phyloP scores from a whole-genome alignment of 768 basidiomycete species.

The Suillus weaverae region DNA sequence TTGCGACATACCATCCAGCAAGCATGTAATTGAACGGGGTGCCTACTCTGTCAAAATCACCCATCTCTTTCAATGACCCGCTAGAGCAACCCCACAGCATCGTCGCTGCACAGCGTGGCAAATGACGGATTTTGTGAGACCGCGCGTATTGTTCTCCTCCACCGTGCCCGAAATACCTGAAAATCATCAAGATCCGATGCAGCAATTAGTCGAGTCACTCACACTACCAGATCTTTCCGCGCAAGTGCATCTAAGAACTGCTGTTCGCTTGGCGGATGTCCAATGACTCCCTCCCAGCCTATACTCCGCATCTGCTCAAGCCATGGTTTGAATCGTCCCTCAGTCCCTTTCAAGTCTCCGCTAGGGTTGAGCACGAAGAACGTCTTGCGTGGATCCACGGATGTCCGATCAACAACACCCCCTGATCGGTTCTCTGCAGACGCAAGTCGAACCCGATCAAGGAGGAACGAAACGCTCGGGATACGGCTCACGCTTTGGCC shows the following conservation, averaged over 20 bases:
- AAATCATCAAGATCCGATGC: conserved; percentile 9
- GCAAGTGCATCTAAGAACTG: conserved; percentile 75
- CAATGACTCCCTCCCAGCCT: conserved; percentile 86
- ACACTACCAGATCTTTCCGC: conserved; percentile 87
- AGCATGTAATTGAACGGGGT: conserved; percentile 96
- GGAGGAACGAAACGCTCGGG: conserved; percentile 84
- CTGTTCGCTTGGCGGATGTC: conserved; percentile 77
- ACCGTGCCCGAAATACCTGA: conserved; percentile 95
- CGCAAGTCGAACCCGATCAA: conserved; percentile 75
- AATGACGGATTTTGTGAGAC: conserved; percentile 78
- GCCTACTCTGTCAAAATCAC: conserved; percentile 89
- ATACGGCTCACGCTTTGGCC: conserved; percentile 90
- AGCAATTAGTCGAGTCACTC: conserved; percentile 33
- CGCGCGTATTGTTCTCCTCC: conserved; percentile 94
- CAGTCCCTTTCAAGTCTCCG: conserved; percentile 83
- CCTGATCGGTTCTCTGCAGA: conserved; percentile 14
- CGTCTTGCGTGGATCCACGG: conserved; percentile 65
- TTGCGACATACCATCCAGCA: conserved; percentile 81
- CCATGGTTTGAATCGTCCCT: conserved; percentile 82
- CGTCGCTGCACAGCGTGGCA: conserved; percentile 85
- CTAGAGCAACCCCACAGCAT: conserved; percentile 99
- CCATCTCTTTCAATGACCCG: conserved; percentile 83
- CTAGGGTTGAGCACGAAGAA: conserved; percentile 92
- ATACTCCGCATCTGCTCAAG: conserved; percentile 62
- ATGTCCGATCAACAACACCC: conserved; percentile 43